A percentile compares a stretch with the other conserved stretches of the same genome.
phyloP scores from a whole-genome alignment of 2,329 filamentous ascomycete genomes.

The Niveomyces coronatus region DNA sequence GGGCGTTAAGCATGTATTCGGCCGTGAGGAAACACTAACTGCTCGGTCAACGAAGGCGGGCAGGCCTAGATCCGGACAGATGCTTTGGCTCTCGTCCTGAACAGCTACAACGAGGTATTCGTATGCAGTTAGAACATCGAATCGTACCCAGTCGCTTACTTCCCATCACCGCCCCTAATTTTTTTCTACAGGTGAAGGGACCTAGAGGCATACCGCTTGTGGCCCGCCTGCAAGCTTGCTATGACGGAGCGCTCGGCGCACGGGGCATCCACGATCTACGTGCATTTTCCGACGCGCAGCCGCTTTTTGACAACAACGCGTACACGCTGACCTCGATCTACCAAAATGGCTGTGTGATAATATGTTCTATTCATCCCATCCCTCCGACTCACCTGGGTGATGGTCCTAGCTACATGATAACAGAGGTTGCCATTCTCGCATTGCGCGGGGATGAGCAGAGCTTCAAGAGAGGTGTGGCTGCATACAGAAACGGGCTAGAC shows the following conservation, averaged over 20 bases:
- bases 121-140: slow-evolving; percentile 15
- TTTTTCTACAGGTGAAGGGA: slow-evolving; percentile 29
- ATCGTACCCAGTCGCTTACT: slow-evolving; percentile 26
- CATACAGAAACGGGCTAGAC: slow-evolving; percentile 31
- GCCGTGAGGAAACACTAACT: no score
- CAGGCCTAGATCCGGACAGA: slow-evolving; percentile 24
- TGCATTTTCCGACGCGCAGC: slow-evolving; percentile 19
- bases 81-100: slow-evolving; percentile 23
- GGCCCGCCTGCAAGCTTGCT: slow-evolving; percentile 22
- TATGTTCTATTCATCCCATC: slow-evolving; percentile 26
- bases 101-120: slow-evolving; percentile 20
- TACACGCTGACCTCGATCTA: slow-evolving; percentile 29
- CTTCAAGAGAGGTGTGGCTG: slow-evolving; percentile 26
- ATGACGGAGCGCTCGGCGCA: slow-evolving; percentile 26
- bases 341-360: slow-evolving; percentile 23
- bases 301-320: slow-evolving; percentile 26
- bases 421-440: slow-evolving; percentile 17
- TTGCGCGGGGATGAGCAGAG: slow-evolving; percentile 19
- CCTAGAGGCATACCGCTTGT: slow-evolving; percentile 20
- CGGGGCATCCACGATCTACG: slow-evolving; percentile 25
- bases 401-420: slow-evolving; percentile 30
- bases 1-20: no score
- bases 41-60: no score
- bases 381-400: slow-evolving; percentile 18
- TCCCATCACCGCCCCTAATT: slow-evolving; percentile 24